Conservation (phyloP, 768 basidiomycete genomes). For the Hysterangium stoloniferum region DNA sequence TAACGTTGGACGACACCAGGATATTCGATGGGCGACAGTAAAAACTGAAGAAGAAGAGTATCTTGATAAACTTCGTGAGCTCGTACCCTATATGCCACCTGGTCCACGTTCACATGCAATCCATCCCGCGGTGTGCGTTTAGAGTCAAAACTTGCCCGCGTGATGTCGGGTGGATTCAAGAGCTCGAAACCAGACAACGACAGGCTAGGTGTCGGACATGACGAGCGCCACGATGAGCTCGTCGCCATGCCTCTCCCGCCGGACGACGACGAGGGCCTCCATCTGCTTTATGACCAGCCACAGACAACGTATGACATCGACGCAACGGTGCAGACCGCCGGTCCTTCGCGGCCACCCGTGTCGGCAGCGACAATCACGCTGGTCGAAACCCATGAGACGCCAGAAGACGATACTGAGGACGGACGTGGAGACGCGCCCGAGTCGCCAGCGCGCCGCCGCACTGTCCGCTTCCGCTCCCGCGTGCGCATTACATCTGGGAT, state of each 20-base stretch:
- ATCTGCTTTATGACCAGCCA: slow-evolving; percentile 5
- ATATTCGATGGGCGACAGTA: slow-evolving; percentile 8
- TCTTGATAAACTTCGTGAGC: slow-evolving; percentile 11
- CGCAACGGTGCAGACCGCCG: neutral
- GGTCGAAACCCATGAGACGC: neutral
- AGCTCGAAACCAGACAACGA: neutral
- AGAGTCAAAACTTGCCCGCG: slow-evolving; percentile 7
- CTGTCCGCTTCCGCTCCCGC: slow-evolving; percentile 62
- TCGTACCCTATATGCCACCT: too few relatives aligned
- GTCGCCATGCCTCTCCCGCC: neutral
- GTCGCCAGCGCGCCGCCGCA: slow-evolving; percentile 4
- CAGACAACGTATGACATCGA: neutral
- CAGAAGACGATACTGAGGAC: neutral
- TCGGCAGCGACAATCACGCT: neutral
- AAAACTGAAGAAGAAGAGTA: slow-evolving; percentile 12
- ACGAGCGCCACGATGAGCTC: neutral
- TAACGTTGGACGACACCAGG: neutral
- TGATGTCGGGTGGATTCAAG: neutral
- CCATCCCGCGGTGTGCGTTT: neutral
- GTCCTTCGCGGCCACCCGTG: neutral
- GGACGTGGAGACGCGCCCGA: neutral
- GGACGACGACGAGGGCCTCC: slow-evolving; percentile 6
- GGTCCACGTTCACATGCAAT: too few relatives aligned
- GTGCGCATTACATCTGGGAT: slow-evolving; percentile 73
- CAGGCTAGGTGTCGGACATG: neutral